A percentile compares a stretch with the other conserved stretches of the same genome.
Conservation (phyloP, 1,139 yeast species). For the Debaryomycetaceae sp. region DNA sequence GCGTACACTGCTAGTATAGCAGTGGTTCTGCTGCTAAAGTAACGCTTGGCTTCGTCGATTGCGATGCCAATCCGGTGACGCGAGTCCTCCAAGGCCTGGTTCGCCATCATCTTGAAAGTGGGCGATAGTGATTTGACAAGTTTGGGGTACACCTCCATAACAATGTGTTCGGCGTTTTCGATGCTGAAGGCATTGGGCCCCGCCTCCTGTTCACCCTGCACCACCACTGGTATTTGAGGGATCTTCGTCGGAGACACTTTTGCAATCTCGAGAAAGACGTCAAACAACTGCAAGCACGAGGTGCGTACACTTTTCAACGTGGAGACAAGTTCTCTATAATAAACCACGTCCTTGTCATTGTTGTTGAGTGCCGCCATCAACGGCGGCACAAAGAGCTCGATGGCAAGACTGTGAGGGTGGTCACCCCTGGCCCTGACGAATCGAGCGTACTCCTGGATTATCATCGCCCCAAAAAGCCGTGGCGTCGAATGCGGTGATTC, state of each 20-base stretch:
- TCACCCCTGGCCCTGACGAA: constrained; percentile 19
- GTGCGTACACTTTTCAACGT: constrained; percentile 80
- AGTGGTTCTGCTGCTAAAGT: constrained; percentile 50
- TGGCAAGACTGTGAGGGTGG: constrained; percentile 15
- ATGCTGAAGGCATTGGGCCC: constrained; percentile 91
- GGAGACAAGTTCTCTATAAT: constrained; percentile 83
- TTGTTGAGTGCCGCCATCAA: constrained; percentile 26
- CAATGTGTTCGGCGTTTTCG: constrained; percentile 68
- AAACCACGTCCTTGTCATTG: constrained; percentile 42
- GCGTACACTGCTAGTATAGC: constrained; percentile 74
- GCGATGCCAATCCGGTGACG: constrained; percentile 63
- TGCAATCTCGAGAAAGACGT: constrained; percentile 72
- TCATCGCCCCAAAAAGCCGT: constrained; percentile 62
- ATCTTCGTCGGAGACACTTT: constrained; percentile 70
- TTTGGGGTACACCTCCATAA: constrained; percentile 62
- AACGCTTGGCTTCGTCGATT: constrained; percentile 62
- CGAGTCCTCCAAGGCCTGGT: constrained; percentile 77
- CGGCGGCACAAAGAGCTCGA: constrained; percentile 26
- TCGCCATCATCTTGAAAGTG: constrained; percentile 64
- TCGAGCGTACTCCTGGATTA: constrained; percentile 69
- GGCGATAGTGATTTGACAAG: constrained; percentile 64
- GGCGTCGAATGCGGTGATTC: constrained; percentile 75
- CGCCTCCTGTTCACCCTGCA: constrained; percentile 91
- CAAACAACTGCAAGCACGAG: constrained; percentile 78
- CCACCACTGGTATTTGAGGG: constrained; percentile 83